phyloP scores from a whole-genome alignment of 139 green algal genomes.

The Closterium sp. region DNA sequence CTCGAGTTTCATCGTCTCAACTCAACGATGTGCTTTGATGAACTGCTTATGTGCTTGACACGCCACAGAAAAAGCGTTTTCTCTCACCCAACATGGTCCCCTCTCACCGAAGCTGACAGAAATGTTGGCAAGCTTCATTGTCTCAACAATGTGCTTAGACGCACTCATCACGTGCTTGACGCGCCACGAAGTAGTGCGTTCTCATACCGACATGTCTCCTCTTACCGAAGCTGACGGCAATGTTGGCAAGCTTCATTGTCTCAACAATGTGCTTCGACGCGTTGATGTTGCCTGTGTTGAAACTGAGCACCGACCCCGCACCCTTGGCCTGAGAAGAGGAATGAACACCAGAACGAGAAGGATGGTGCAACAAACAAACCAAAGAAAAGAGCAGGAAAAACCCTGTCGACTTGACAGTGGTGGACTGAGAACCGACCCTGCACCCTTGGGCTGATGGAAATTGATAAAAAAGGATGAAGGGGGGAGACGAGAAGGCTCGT shows the following conservation, averaged over 20 bases:
- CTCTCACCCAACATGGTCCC: conserved; percentile 73
- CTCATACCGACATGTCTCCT: too few relatives aligned
- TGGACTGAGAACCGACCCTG: background rate
- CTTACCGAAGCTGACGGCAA: conserved; percentile 89
- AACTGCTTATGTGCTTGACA: too few relatives aligned
- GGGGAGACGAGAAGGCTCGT: background rate
- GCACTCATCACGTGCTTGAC: too few relatives aligned
- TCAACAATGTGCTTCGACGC: conserved; percentile 71
- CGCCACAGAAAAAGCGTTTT: too few relatives aligned
- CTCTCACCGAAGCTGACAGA: conserved; percentile 85
- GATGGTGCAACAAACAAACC: too few relatives aligned
- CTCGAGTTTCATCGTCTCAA: too few relatives aligned
- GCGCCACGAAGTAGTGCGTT: too few relatives aligned
- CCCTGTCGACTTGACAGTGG: too few relatives aligned
- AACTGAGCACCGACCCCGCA: conserved; percentile 64
- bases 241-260: conserved; percentile 85
- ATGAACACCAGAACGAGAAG: too few relatives aligned
- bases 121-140: conserved; percentile 73
- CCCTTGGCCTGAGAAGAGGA: conserved; percentile 51
- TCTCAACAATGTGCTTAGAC: too few relatives aligned
- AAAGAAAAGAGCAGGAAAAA: too few relatives aligned
- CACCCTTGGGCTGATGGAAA: background rate
- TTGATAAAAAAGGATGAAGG: background rate
- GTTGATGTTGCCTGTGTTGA: conserved; percentile 58
- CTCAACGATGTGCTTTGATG: too few relatives aligned